phyloP scores from a whole-genome alignment of 768 basidiomycete species.

The Boletellus ananiceps region DNA sequence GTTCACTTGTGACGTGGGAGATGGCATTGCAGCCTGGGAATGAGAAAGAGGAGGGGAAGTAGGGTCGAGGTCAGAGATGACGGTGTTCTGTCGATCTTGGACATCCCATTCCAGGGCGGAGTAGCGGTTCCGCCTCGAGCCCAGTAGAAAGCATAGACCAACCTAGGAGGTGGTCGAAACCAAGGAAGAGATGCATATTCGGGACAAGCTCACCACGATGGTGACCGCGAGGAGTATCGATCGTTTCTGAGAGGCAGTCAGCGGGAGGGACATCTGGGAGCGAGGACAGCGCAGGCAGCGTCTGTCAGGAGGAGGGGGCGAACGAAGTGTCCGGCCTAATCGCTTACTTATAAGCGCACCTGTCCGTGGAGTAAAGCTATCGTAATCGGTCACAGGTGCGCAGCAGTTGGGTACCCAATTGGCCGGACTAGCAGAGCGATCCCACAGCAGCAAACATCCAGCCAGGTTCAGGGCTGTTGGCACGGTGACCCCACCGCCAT shows the following conservation, averaged over 20 bases:
- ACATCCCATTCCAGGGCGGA: not conserved
- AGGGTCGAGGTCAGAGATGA: not conserved
- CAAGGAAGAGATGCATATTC: not conserved
- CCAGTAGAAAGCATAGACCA: constrained; percentile 21
- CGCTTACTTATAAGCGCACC: not conserved
- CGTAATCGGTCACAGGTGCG: not conserved
- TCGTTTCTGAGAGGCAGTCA: constrained; percentile 29
- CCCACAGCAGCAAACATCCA: too few species aligned
- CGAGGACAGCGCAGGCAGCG: not conserved
- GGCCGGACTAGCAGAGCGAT: not conserved
- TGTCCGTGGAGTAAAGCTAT: too few species aligned
- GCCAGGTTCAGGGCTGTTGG: too few species aligned
- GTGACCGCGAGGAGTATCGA: constrained; percentile 25
- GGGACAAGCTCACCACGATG: constrained; percentile 19
- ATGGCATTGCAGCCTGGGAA: not conserved
- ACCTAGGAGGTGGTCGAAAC: constrained; percentile 6
- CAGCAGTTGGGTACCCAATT: not conserved
- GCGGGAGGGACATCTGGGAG: constrained; percentile 19
- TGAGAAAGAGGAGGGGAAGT: not conserved
- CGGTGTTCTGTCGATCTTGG: not conserved
- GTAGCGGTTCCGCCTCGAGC: constrained; percentile 6
- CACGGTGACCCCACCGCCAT: too few species aligned
- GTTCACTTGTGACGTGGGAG: not conserved
- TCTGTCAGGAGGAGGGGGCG: too few species aligned
- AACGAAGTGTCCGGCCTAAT: too few species aligned